These are phyloP conservation scores for Lophiostoma macrostomum DNA, from an alignment of 495 filamentous ascomycete genomes.

Conservation along the genomic window DNA sequence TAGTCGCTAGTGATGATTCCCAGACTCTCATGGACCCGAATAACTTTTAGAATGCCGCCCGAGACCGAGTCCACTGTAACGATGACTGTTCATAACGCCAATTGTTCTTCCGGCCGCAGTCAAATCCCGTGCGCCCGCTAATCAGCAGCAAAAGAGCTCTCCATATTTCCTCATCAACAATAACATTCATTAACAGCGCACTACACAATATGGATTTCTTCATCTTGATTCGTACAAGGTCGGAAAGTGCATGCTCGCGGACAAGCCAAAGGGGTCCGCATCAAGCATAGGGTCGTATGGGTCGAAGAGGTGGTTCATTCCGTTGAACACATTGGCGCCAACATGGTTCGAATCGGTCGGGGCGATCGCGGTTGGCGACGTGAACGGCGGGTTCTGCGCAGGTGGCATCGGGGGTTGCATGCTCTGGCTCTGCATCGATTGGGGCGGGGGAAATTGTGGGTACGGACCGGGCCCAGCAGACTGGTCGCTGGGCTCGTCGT, in stretches of 20 bases:
- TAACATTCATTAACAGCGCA: not conserved
- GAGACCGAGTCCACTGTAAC: not conserved
- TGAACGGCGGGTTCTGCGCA: constrained; percentile 34
- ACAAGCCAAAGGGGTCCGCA: constrained; percentile 85
- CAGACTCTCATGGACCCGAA: too few relatives aligned
- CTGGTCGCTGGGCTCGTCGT: constrained; percentile 62
- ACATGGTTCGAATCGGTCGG: constrained; percentile 43
- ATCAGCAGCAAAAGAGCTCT: constrained; percentile 7
- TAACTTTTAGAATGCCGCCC: constrained; percentile 19
- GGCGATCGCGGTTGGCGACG: constrained; percentile 25
- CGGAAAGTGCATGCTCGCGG: constrained; percentile 91
- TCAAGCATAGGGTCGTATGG: constrained; percentile 80
- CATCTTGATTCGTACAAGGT: constrained; percentile 65
- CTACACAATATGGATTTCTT: not conserved
- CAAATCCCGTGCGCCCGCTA: constrained; percentile 16
- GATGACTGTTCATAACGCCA: constrained; percentile 6
- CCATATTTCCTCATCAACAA: not conserved
- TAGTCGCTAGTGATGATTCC: too few relatives aligned
- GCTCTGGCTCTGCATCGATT: constrained; percentile 45
- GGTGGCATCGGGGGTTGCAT: constrained; percentile 39
- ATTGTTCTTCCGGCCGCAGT: not conserved
- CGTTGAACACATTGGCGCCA: constrained; percentile 42
- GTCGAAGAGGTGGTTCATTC: constrained; percentile 69
- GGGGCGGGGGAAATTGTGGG: constrained; percentile 54
- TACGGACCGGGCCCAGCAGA: constrained; percentile 63